These are phyloP conservation scores for Trichomonascaceae sp. DNA, from an alignment of 1,139 yeast genomes.

Conservation along the genomic window DNA sequence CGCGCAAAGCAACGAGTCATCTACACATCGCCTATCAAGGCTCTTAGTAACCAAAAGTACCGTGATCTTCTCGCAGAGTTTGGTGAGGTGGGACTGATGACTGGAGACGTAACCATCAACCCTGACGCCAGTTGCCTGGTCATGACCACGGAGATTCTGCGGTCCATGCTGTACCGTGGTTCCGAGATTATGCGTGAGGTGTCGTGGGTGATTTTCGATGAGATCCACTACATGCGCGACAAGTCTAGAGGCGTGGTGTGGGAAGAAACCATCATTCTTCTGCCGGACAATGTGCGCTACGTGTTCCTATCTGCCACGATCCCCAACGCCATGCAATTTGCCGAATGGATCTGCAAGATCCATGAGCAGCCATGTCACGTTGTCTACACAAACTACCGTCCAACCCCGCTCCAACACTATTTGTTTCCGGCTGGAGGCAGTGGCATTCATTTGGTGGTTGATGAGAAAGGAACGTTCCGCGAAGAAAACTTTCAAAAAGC, in stretches of 20 bases:
- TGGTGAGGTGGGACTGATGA: conserved; percentile 93
- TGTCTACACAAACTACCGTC: conserved; percentile 96
- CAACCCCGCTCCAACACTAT: conserved; percentile 96
- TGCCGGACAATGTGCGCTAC: conserved; percentile 78
- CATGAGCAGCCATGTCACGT: conserved; percentile 97
- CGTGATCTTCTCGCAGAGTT: conserved; percentile 86
- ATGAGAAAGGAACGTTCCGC: conserved; percentile 89
- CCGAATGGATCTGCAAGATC: conserved; percentile 94
- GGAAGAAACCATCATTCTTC: conserved; percentile 94
- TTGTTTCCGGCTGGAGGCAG: conserved; percentile 95
- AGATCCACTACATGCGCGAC: conserved; percentile 93
- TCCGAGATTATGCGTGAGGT: conserved; percentile 94
- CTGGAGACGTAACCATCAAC: conserved; percentile 95
- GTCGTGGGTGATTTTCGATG: conserved; percentile 93
- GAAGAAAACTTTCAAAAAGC: conserved; percentile 98
- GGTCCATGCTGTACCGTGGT: conserved; percentile 88
- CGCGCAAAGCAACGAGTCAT: conserved; percentile 88
- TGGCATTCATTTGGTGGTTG: conserved; percentile 94
- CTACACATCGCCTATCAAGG: conserved; percentile 95
- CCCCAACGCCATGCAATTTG: conserved; percentile 97
- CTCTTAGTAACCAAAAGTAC: conserved; percentile 89
- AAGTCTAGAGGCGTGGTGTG: conserved; percentile 97
- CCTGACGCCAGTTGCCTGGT: conserved; percentile 95
- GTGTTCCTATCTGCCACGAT: conserved; percentile 71
- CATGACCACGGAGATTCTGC: conserved; percentile 92